phyloP scores from a whole-genome alignment of 192 early-diverging fungal species.

The Entophlyctis helioformis region DNA sequence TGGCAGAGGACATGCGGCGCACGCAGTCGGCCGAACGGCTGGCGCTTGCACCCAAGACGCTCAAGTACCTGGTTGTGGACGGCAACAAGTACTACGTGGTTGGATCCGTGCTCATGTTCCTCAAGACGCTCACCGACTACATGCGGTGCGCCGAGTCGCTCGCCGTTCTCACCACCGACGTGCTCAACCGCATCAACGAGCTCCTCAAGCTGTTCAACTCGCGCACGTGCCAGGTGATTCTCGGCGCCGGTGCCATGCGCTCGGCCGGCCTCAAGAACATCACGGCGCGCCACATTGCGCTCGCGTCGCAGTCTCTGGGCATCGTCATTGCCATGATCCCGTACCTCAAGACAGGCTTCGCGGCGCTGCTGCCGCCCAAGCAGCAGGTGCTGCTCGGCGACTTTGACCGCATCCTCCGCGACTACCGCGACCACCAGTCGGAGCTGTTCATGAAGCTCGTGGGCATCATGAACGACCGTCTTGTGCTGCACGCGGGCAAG shows the following conservation, averaged over 20 bases:
- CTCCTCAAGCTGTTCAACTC: slow-evolving; percentile 90
- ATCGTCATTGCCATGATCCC: slow-evolving; percentile 81
- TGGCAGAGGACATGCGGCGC: neutral
- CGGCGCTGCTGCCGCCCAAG: slow-evolving; percentile 57
- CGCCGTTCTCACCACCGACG: slow-evolving; percentile 64
- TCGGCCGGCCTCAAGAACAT: slow-evolving; percentile 98
- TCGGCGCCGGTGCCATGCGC: slow-evolving; percentile 92
- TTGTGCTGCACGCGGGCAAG: slow-evolving; percentile 28
- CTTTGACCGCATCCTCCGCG: slow-evolving; percentile 74
- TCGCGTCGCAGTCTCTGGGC: slow-evolving; percentile 87
- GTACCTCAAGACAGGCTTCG: slow-evolving; percentile 62
- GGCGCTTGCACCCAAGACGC: slow-evolving; percentile 5
- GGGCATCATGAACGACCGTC: slow-evolving; percentile 88
- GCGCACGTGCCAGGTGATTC: slow-evolving; percentile 87
- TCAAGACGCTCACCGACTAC: slow-evolving; percentile 90
- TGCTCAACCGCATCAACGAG: slow-evolving; percentile 81
- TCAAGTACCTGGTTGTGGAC: slow-evolving; percentile 61
- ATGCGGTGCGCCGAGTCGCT: slow-evolving; percentile 73
- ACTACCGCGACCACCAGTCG: slow-evolving; percentile 82
- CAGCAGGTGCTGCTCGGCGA: slow-evolving; percentile 74
- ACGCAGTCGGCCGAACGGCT: slow-evolving; percentile 4
- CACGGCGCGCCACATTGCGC: slow-evolving; percentile 88
- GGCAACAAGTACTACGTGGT: slow-evolving; percentile 76
- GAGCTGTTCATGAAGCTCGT: slow-evolving; percentile 88
- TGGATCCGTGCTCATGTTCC: slow-evolving; percentile 72